A percentile compares a stretch with the other conserved stretches of the same genome.
These are phyloP conservation scores for Backusella liffmaniae DNA, from an alignment of 192 early-diverging fungal species.

Conservation along the genomic window DNA sequence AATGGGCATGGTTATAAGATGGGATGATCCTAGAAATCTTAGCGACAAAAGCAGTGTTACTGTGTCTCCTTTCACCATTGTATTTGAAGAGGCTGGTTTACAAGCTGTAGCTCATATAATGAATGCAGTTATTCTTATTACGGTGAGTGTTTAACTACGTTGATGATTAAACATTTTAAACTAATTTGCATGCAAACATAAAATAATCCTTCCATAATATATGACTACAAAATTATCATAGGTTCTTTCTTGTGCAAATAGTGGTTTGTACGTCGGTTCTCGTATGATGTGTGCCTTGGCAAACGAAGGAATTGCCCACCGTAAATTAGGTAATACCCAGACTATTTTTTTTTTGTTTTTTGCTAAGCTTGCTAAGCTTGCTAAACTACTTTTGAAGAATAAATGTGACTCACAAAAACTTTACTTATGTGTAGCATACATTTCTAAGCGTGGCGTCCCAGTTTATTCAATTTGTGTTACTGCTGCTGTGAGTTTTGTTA, in stretches of 20 bases:
- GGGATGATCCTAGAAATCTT: constrained; percentile 51
- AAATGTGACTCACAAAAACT: background rate
- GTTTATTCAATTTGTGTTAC: constrained; percentile 36
- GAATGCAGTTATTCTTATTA: constrained; percentile 69
- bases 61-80: constrained; percentile 67
- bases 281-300: constrained; percentile 80
- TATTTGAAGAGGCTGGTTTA: constrained; percentile 61
- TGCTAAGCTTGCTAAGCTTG: background rate
- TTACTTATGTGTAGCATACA: constrained; percentile 19
- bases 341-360: background rate
- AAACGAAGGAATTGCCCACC: constrained; percentile 74
- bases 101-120: constrained; percentile 60
- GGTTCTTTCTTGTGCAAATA: constrained; percentile 57
- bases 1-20: constrained; percentile 77
- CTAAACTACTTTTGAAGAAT: background rate
- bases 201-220: background rate
- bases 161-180: background rate
- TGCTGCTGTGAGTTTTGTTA: constrained; percentile 20
- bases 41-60: constrained; percentile 40
- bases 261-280: constrained; percentile 80
- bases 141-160: constrained; percentile 34
- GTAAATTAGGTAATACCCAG: constrained; percentile 49
- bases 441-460: constrained; percentile 62
- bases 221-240: background rate
- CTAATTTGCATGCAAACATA: background rate